Evolutionary conservation across 2,329 filamentous ascomycete species (phyloP).

Genomic region (Sordariomycetes sp.): DNA sequence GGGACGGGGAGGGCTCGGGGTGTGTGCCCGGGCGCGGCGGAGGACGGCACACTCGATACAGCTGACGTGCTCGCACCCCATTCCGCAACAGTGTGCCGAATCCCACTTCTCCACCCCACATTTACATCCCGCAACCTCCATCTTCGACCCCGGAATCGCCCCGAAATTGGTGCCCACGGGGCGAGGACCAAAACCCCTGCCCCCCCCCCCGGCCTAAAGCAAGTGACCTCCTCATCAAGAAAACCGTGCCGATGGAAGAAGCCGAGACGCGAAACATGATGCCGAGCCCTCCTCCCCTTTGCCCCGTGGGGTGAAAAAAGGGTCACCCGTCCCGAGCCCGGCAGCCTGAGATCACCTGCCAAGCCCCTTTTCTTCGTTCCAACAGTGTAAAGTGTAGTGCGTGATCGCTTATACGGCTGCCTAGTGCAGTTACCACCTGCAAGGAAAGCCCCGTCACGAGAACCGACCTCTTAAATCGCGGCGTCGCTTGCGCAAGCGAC

Average conservation of each 20-base stretch:
- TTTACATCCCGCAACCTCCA: not conserved
- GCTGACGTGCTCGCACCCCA: slow-evolving; percentile 2
- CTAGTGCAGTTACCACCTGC: too few species aligned
- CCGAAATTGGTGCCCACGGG: not conserved
- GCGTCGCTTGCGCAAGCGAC: not conserved
- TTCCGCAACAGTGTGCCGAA: not conserved
- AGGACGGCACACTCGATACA: not conserved
- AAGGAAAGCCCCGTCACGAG: not conserved
- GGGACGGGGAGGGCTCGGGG: not conserved
- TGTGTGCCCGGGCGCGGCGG: not conserved
- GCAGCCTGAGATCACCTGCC: too few species aligned
- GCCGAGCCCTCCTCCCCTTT: not conserved
- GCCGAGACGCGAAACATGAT: too few species aligned
- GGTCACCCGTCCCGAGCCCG: not conserved
- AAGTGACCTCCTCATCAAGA: not conserved
- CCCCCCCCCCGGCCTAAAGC: not conserved
- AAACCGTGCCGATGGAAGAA: too few species aligned
- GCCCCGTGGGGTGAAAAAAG: not conserved
- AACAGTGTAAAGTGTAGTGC: too few species aligned
- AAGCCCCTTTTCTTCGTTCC: too few species aligned
- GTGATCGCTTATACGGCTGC: too few species aligned
- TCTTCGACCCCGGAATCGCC: not conserved
- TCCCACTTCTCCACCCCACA: not conserved
- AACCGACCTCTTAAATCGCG: not conserved
- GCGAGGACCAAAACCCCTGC: not conserved